Base-by-base conservation (phyloP, 2,329 filamentous ascomycete species). In the Ascochyta rabiei region DNA sequence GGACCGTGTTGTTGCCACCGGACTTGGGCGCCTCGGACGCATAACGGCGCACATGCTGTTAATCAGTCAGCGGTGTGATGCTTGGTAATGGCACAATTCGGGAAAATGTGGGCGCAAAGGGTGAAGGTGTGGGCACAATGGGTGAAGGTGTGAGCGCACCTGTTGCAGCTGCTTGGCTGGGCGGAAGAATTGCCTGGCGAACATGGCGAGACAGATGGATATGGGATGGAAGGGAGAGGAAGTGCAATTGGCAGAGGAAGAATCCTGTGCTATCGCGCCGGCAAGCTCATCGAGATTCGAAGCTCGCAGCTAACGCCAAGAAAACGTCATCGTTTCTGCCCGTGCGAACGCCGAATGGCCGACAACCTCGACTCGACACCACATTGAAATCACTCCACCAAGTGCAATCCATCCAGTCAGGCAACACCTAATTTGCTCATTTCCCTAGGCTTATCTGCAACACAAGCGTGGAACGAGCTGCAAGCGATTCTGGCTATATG, bases 41-140 rank as follows among this genome's bases (percentile, higher is more conserved):
- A 77, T 96, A 97, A 70, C 83, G 82, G 72, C 87, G 86, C 73
- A 86, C 80, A 71, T 84, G 82, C 86, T 89, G 67, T 21, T 48
- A 50, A 28, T 28, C 48, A 48, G 57, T 73, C 59, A 72, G 67
- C 61, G 54, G 19, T 55, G 23, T 21, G 38, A 13, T 59, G 49
- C 70, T 65, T 56, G 39, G 54, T 54, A 48, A 53, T 47, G 53
- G 38, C 21, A 15, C 37, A 21, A 19, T 38, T 2, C 12, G 6
- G 40, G 21, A 6, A 6, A 23, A 4, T 50, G 50, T 51, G 28
- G 34, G 35, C 28, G 28, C 4, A 23, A 23, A 4, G 21, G 21
- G 6, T 4, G 28, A 30, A 47, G 46, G 43, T 6, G 15, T 18
- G 38, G 28, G 61, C 72, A 51, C 67, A 23, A 23, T 23, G 21